These are phyloP conservation scores for Daedaleopsis sinensis DNA, from an alignment of 768 basidiomycete genomes.

Conservation along the genomic window DNA sequence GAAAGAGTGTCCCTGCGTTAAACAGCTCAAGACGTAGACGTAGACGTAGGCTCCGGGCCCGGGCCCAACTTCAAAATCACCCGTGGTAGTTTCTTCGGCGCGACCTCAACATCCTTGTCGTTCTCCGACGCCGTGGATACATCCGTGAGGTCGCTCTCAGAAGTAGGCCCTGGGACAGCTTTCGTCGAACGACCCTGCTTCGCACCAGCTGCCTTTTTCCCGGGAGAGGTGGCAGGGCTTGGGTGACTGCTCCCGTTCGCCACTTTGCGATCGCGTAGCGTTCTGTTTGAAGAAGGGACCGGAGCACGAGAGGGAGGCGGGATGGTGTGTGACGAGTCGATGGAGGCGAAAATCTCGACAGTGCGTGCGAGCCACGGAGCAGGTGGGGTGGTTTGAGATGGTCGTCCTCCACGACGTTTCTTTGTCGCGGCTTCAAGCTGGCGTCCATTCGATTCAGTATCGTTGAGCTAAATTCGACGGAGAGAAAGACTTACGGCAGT, in stretches of 20 bases:
- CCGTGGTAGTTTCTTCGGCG: slow-evolving; percentile 50
- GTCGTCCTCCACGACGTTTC: slow-evolving; percentile 55
- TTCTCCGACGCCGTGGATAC: slow-evolving; percentile 1
- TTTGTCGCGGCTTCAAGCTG: slow-evolving; percentile 71
- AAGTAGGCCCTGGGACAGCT: neutral
- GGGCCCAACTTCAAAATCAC: slow-evolving; percentile 60
- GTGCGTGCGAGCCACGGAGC: slow-evolving; percentile 67
- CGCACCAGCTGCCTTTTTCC: neutral
- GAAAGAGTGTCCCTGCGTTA: no score
- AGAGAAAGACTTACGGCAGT: slow-evolving; percentile 47
- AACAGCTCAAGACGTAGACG: neutral
- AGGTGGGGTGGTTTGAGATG: slow-evolving; percentile 35
- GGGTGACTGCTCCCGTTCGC: slow-evolving; percentile 2
- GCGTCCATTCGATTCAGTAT: neutral
- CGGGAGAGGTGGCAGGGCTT: slow-evolving; percentile 14
- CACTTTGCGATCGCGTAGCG: slow-evolving; percentile 51
- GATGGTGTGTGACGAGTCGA: slow-evolving; percentile 33
- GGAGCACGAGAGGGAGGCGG: slow-evolving; percentile 20
- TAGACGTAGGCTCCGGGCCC: slow-evolving; percentile 18
- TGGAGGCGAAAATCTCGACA: slow-evolving; percentile 46
- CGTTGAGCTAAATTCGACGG: neutral
- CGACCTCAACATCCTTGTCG: slow-evolving; percentile 13
- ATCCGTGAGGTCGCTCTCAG: slow-evolving; percentile 16
- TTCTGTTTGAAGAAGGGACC: slow-evolving; percentile 44
- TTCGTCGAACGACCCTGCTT: neutral